These are phyloP conservation scores for Coprinopsis strossmayeri DNA, from an alignment of 768 basidiomycete species.

Conservation along the genomic window DNA sequence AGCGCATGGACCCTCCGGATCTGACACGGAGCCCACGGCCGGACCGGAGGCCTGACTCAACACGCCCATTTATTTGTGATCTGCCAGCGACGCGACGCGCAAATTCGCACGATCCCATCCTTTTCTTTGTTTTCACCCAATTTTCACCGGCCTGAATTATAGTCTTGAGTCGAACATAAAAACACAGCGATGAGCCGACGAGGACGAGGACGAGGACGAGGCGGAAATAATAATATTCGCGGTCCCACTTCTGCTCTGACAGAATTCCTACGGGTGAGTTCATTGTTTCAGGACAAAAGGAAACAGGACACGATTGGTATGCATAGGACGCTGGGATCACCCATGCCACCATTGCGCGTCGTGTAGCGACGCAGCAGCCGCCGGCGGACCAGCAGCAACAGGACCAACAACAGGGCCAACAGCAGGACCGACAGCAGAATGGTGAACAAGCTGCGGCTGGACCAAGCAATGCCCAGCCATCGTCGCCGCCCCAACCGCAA, in stretches of 20 bases:
- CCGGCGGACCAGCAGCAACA: conserved; percentile 16
- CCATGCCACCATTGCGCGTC: conserved; percentile 36
- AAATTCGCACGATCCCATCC: too few relatives aligned
- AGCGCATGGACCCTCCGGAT: too few relatives aligned
- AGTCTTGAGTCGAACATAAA: too few relatives aligned
- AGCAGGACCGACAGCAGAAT: not conserved
- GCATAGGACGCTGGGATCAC: conserved; percentile 42
- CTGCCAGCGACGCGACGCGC: too few relatives aligned
- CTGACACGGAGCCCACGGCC: too few relatives aligned
- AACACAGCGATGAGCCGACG: conserved; percentile 10
- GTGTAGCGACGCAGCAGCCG: conserved; percentile 22
- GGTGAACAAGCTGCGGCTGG: conserved; percentile 29
- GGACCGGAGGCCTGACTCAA: too few relatives aligned
- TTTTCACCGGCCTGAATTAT: too few relatives aligned
- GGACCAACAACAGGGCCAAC: conserved; percentile 21
- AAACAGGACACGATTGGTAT: not conserved
- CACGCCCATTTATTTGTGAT: too few relatives aligned
- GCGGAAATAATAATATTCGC: conserved; percentile 49
- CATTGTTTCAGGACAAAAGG: not conserved
- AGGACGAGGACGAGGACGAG: not conserved
- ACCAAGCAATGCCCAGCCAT: conserved; percentile 28
- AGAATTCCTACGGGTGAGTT: conserved; percentile 64
- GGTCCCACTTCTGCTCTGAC: conserved; percentile 82
- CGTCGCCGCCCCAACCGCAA: conserved; percentile 10
- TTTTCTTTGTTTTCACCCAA: too few relatives aligned